Evolutionary conservation across 2,329 filamentous ascomycete genomes (phyloP).

Genomic region (Pseudocercospora macadamiae): DNA sequence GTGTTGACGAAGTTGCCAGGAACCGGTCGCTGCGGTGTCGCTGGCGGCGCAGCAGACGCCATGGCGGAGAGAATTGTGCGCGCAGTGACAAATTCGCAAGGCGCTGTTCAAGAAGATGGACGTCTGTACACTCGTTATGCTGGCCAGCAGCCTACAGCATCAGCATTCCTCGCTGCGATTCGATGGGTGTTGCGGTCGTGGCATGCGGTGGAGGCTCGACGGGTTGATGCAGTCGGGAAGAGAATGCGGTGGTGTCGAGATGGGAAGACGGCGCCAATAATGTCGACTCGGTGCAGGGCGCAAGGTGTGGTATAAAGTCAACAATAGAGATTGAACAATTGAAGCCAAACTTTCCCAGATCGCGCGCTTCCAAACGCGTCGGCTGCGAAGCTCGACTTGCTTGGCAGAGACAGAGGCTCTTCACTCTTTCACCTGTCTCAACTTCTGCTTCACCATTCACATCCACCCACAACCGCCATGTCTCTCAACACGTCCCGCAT

Average conservation of each 20-base stretch:
- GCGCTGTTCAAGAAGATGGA: no score
- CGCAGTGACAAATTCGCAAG: neutral
- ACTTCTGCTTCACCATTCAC: constrained; percentile 6
- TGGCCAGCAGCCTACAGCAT: constrained; percentile 24
- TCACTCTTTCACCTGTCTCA: neutral
- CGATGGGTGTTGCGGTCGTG: constrained; percentile 8
- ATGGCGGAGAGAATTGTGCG: constrained; percentile 18
- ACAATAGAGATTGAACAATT: neutral
- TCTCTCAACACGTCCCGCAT: constrained; percentile 21
- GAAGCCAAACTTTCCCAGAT: neutral
- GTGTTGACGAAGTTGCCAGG: constrained; percentile 78
- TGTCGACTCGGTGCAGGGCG: neutral
- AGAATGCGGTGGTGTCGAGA: neutral
- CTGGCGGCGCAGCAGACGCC: constrained; percentile 33
- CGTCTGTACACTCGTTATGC: no score
- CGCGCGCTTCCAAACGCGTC: neutral
- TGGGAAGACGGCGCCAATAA: neutral
- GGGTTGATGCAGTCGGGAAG: neutral
- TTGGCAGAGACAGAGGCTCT: neutral
- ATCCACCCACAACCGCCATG: constrained; percentile 19
- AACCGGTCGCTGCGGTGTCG: constrained; percentile 70
- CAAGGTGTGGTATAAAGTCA: neutral
- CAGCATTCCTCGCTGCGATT: no score
- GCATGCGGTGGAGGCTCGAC: constrained; percentile 13
- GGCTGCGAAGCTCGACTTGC: neutral